These are phyloP conservation scores for Omphalea diandra DNA, from an alignment of 441 rosid species.

Conservation along the genomic window DNA sequence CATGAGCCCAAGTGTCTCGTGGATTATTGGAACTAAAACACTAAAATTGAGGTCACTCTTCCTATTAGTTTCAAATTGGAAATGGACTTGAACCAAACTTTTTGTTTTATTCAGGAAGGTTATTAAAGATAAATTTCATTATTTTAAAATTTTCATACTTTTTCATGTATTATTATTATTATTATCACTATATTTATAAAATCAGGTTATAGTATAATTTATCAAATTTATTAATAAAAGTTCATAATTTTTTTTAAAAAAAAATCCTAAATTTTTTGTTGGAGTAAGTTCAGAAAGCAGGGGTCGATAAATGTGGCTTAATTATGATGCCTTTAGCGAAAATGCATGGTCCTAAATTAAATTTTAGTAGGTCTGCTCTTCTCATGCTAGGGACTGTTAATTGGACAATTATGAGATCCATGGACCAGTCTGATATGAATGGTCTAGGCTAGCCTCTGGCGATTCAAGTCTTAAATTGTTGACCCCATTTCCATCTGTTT, in stretches of 20 bases:
- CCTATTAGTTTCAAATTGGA: slow-evolving; percentile 1
- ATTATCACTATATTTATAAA: no score
- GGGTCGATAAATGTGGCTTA: background rate
- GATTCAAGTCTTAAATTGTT: no score
- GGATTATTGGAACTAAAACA: background rate
- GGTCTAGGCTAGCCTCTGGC: background rate
- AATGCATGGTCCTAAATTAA: slow-evolving; percentile 9
- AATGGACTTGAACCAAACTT: slow-evolving; percentile 31
- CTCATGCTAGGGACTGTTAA: no score
- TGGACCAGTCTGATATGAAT: no score
- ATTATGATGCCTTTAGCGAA: background rate
- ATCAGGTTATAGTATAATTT: no score
- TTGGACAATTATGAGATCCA: background rate
- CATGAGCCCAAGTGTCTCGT: background rate
- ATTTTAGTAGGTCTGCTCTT: background rate
- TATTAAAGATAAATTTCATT: no score
- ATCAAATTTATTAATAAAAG: no score
- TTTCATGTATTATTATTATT: no score
- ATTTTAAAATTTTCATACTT: no score
- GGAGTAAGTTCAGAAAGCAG: background rate
- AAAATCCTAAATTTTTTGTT: no score
- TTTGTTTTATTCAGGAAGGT: background rate
- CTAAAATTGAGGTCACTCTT: background rate
- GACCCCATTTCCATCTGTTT: no score
- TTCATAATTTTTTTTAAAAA: no score